A percentile compares a stretch with the other conserved stretches of the same genome.
phyloP scores from a whole-genome alignment of 2,329 filamentous ascomycete species.

The Rhinocladiella similis region DNA sequence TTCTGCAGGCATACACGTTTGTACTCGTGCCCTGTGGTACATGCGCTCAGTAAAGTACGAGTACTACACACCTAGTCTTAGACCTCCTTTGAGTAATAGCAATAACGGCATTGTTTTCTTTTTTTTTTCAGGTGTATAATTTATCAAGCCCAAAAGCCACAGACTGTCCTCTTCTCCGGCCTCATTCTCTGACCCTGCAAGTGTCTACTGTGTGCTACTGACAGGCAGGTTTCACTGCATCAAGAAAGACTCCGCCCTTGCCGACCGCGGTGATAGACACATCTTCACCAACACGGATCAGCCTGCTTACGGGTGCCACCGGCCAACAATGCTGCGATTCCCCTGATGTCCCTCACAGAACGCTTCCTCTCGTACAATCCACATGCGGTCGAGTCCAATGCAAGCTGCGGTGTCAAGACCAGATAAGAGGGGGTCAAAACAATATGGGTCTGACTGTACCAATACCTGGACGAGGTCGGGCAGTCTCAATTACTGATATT shows the following conservation, averaged over 20 bases:
- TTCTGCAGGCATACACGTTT: too few species aligned
- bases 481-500: constrained; percentile 29
- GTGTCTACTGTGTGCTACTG: too few species aligned
- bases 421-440: constrained; percentile 23
- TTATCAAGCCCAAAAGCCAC: too few species aligned
- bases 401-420: constrained; percentile 12
- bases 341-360: neutral
- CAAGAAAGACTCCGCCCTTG: neutral
- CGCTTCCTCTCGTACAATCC: constrained; percentile 5
- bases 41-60: too few species aligned
- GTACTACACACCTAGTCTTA: too few species aligned
- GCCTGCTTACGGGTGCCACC: neutral
- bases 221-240: too few species aligned
- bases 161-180: too few species aligned
- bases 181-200: too few species aligned
- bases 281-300: neutral
- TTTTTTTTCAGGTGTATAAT: too few species aligned
- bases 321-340: neutral
- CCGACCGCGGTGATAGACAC: neutral
- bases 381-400: constrained; percentile 16
- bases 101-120: too few species aligned
- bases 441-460: constrained; percentile 24
- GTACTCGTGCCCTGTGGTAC: too few species aligned
- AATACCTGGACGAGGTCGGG: constrained; percentile 20
- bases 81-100: too few species aligned